Percentiles rank a stretch among this genome's conserved stretches.
Evolutionary conservation across 495 filamentous ascomycete genomes (phyloP).

Genomic region (Trichoderma virens): DNA sequence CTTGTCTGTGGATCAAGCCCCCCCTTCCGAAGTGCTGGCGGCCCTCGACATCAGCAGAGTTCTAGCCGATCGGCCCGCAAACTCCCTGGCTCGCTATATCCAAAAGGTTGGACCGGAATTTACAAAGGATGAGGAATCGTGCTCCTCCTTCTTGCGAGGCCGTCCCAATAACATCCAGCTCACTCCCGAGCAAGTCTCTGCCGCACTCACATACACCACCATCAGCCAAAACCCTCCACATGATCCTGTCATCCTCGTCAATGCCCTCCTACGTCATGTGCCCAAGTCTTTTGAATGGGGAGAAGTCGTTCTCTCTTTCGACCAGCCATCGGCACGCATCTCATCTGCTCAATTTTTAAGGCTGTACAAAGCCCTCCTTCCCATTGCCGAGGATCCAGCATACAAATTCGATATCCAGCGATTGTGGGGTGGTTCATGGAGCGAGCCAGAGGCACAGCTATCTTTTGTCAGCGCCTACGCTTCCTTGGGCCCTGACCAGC

Average conservation of each 20-base stretch:
- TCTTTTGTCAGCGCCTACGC: conserved; percentile 82
- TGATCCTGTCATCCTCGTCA: conserved; percentile 65
- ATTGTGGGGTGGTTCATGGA: conserved; percentile 89
- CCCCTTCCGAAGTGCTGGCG: conserved; percentile 65
- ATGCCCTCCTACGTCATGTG: conserved; percentile 38
- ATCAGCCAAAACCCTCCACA: conserved; percentile 69
- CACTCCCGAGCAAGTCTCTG: conserved; percentile 73
- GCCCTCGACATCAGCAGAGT: conserved; percentile 67
- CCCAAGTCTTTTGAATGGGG: conserved; percentile 69
- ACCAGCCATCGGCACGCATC: conserved; percentile 69
- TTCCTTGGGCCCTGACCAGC: conserved; percentile 56
- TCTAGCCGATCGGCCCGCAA: conserved; percentile 49
- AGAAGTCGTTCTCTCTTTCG: conserved; percentile 71
- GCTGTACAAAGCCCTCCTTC: conserved; percentile 67
- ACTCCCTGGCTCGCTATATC: conserved; percentile 66
- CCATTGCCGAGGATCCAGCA: conserved; percentile 53
- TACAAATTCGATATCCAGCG: conserved; percentile 60
- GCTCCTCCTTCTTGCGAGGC: conserved; percentile 49
- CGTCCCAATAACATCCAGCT: conserved; percentile 60
- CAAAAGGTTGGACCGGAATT: conserved; percentile 63
- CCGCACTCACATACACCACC: conserved; percentile 64
- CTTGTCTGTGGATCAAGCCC: conserved; percentile 46
- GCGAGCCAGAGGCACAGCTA: conserved; percentile 75
- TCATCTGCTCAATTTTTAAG: conserved; percentile 70
- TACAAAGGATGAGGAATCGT: conserved; percentile 42